A percentile compares a stretch with the other conserved stretches of the same genome.
phyloP scores from a whole-genome alignment of 2,329 filamentous ascomycete genomes.

The Penicillium sp. region DNA sequence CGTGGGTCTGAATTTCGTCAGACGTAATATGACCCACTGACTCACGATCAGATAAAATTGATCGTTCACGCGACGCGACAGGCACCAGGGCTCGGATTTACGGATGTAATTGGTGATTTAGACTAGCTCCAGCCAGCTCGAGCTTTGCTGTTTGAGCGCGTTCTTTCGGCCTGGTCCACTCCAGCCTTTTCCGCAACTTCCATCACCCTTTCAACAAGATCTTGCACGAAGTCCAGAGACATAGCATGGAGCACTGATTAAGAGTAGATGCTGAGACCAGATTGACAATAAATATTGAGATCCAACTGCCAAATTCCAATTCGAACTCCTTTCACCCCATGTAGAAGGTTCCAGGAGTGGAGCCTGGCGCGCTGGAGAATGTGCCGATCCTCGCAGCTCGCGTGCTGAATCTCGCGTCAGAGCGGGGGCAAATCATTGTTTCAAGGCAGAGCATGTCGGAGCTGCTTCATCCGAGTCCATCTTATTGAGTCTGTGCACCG shows the following conservation, averaged over 20 bases:
- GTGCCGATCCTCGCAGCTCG: conserved; percentile 11
- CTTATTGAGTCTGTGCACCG: background rate
- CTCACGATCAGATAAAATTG: conserved; percentile 21
- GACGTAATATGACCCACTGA: conserved; percentile 6
- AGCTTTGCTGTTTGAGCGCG: too few species aligned
- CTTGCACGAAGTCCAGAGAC: too few species aligned
- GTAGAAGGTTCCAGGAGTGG: conserved; percentile 13
- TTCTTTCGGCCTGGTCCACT: too few species aligned
- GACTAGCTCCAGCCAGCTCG: conserved; percentile 1
- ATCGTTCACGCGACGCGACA: conserved; percentile 17
- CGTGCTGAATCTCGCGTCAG: conserved; percentile 11
- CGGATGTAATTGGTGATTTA: conserved; percentile 18
- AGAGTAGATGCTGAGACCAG: too few species aligned
- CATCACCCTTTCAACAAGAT: too few species aligned
- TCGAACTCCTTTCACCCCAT: conserved; percentile 5
- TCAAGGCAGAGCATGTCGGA: conserved; percentile 7
- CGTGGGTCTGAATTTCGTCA: conserved; percentile 10
- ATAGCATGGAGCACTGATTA: too few species aligned
- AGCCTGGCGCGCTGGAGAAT: conserved; percentile 8
- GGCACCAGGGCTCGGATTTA: conserved; percentile 17
- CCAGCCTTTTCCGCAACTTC: too few species aligned
- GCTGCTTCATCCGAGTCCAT: background rate
- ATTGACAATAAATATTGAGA: too few species aligned
- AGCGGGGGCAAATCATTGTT: conserved; percentile 7
- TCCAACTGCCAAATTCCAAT: conserved; percentile 1